Evolutionary conservation across 129 eudicot species (phyloP).

Genomic region (Gnaphalium uliginosum): DNA sequence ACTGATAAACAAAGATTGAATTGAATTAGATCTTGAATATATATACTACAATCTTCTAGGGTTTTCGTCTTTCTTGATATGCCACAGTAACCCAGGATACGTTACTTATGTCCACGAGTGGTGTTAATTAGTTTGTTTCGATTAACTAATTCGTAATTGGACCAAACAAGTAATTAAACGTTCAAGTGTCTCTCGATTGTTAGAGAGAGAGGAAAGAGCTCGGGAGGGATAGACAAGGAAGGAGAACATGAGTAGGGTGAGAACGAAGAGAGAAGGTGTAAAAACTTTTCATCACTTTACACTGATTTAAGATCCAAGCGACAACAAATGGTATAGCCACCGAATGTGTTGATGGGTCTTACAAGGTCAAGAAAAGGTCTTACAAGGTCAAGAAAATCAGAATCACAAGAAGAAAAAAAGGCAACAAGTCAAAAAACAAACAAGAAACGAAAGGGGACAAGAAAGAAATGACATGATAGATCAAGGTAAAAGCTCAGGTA

Average conservation of each 20-base stretch:
- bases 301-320: constrained; percentile 28
- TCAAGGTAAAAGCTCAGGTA: constrained; percentile 69
- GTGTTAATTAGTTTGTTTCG: background rate
- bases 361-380: constrained; percentile 99
- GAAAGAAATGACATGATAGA: constrained; percentile 10
- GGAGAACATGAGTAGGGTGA: constrained; percentile 68
- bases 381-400: constrained; percentile 92
- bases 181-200: background rate
- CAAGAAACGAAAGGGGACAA: background rate
- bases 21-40: constrained; percentile 22
- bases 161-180: background rate
- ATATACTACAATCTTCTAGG: constrained; percentile 20
- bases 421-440: constrained; percentile 63
- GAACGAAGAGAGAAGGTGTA: constrained; percentile 29
- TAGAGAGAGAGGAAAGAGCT: constrained; percentile 46
- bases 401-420: constrained; percentile 33
- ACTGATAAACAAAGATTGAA: background rate
- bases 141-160: background rate
- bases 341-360: constrained; percentile 51
- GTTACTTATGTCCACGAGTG: background rate
- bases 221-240: constrained; percentile 98
- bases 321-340: constrained; percentile 3
- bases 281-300: constrained; percentile 10
- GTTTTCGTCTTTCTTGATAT: background rate
- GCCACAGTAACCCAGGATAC: background rate